These are phyloP conservation scores for Mycena maculata DNA, from an alignment of 768 basidiomycete genomes.

Conservation along the genomic window DNA sequence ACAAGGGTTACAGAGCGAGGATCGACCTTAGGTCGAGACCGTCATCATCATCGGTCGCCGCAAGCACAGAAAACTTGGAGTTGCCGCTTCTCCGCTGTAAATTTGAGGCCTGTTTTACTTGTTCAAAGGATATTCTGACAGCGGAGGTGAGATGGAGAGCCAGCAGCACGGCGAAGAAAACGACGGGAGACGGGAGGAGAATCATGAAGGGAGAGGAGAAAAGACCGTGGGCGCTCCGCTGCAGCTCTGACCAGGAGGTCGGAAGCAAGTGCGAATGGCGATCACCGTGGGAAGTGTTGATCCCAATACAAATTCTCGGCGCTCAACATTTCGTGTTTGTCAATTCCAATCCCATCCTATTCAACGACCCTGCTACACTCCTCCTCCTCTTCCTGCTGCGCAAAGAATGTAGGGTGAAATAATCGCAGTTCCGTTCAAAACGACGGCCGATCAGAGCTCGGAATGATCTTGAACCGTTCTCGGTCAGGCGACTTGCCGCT, in stretches of 20 bases:
- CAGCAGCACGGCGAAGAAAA: conserved; percentile 42
- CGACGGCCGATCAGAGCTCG: too few species aligned
- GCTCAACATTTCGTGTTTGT: too few species aligned
- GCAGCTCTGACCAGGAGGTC: not conserved
- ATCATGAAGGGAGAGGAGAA: conserved; percentile 27
- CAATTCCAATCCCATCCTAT: too few species aligned
- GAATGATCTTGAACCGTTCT: too few species aligned
- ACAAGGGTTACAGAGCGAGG: not conserved
- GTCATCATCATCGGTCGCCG: conserved; percentile 42
- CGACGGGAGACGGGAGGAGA: conserved; percentile 31
- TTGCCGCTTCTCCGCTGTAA: conserved; percentile 51
- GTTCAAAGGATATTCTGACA: conserved; percentile 59
- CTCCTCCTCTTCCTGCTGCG: too few species aligned
- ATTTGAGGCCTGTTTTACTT: conserved; percentile 49
- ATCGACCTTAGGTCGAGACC: conserved; percentile 61
- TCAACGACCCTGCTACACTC: too few species aligned
- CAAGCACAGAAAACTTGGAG: conserved; percentile 49
- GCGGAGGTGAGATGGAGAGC: conserved; percentile 54
- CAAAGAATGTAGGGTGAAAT: too few species aligned
- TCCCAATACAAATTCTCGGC: too few species aligned
- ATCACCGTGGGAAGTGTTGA: too few species aligned
- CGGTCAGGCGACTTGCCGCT: too few species aligned
- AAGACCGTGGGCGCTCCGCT: conserved; percentile 22
- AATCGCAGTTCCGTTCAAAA: too few species aligned
- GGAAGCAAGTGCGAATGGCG: not conserved